Conservation (phyloP, 306 rosid species). For the Sindora glabra region DNA sequence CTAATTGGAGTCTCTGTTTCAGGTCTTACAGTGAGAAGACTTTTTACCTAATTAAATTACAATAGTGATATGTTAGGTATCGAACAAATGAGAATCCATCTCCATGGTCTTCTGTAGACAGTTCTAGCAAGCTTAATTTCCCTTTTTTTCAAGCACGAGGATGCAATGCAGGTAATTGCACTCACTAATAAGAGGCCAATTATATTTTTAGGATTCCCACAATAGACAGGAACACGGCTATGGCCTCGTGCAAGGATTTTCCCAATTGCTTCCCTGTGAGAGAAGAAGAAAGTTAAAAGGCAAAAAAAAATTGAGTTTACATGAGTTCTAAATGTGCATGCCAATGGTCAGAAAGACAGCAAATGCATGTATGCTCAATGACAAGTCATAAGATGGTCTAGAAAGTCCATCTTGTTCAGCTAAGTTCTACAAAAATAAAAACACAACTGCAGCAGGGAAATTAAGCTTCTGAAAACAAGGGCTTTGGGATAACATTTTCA, state of each 20-base stretch:
- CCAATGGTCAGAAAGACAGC: neutral
- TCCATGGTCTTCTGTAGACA: neutral
- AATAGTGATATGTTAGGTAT: no score
- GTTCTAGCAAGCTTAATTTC: neutral
- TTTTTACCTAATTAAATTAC: slow-evolving; percentile 61
- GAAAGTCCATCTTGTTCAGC: no score
- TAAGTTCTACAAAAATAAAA: no score
- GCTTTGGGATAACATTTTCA: no score
- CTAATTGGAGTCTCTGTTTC: slow-evolving; percentile 89
- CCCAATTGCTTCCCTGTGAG: slow-evolving; percentile 90
- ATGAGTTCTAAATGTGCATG: neutral
- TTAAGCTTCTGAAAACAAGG: no score
- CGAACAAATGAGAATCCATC: slow-evolving; percentile 3
- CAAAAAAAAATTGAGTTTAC: neutral
- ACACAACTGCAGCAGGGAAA: no score
- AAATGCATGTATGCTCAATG: neutral
- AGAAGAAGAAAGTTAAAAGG: neutral
- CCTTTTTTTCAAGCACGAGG: neutral
- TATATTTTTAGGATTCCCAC: slow-evolving; percentile 77
- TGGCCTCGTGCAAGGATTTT: slow-evolving; percentile 94
- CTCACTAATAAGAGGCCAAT: slow-evolving; percentile 88
- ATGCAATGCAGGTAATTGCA: neutral
- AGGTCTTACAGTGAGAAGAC: slow-evolving; percentile 87
- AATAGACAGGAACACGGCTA: slow-evolving; percentile 88
- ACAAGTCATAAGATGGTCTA: slow-evolving; percentile 4